These are phyloP conservation scores for Groenewaldozyma sp. DNA, from an alignment of 1,139 yeast species.

Conservation along the genomic window DNA sequence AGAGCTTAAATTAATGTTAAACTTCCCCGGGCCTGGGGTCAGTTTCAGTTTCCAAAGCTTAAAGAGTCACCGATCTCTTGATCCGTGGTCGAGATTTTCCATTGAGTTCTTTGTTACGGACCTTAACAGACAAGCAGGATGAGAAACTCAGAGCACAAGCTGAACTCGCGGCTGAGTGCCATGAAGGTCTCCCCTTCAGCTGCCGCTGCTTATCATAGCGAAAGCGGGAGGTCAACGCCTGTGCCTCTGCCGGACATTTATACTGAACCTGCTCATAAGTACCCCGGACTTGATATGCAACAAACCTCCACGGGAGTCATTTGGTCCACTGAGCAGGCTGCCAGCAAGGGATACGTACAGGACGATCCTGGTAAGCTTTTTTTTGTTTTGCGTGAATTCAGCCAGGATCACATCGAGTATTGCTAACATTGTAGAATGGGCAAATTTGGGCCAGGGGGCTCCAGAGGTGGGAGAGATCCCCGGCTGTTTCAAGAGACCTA, in stretches of 20 bases:
- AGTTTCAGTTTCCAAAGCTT: no score
- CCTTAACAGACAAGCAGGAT: no score
- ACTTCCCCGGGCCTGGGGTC: no score
- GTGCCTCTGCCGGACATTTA: constrained; percentile 27
- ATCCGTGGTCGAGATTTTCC: no score
- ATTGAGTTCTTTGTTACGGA: no score
- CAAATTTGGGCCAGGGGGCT: constrained; percentile 63
- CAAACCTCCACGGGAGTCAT: constrained; percentile 62
- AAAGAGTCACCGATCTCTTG: no score
- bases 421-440: constrained; percentile 36
- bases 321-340: constrained; percentile 62
- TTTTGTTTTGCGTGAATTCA: neutral
- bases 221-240: constrained; percentile 25
- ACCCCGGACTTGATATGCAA: constrained; percentile 54
- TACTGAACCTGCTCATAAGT: constrained; percentile 29
- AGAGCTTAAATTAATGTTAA: no score
- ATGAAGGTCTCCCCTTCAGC: no score
- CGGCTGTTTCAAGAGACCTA: constrained; percentile 54
- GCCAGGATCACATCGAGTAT: neutral
- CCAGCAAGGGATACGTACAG: constrained; percentile 47
- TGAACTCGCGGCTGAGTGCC: no score
- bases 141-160: no score
- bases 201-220: constrained; percentile 18
- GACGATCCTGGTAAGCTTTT: constrained; percentile 28
- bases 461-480: constrained; percentile 61